Base-by-base conservation (phyloP, 371 early-diverging fungal genomes). In the Entomophthora muscae region DNA sequence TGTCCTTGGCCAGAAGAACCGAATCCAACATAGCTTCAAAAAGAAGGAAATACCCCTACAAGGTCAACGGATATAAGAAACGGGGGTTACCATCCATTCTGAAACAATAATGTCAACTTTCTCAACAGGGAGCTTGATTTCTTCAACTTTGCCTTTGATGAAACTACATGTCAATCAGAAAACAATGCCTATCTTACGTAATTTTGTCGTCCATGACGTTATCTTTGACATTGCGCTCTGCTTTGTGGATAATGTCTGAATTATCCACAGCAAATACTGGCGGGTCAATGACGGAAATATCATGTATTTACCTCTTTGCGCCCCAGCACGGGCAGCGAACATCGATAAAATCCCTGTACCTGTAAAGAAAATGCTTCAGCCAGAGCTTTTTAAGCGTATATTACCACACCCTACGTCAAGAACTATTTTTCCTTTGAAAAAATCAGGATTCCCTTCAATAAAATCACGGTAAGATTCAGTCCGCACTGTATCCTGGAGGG, bases 21-120 rank as follows among this genome's bases (percentile, higher is more conserved):
- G 90, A 89, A 73, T 90, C 89, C 63, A 91, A 73, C 92, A 91
- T 91, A 67, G 88, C 83, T 77, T 91, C 90, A 71, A 86, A 90
- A 54, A 90, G 73, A 56, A 89, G 75, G 66, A 86, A 88, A 72
- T 91, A 91, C 0, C 92, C 92, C 64, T 64, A 53, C 23, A 23
- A 53, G 7, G 27, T 61, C 31, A 30, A 2, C n/a, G 22, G 24
- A 1, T 17, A 53, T 52, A 29, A 53, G 22, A 3, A 23, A n/a
- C n/a, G n/a, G 2, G 24, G 10, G 7, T 30, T 64, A 64, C 64
- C 92, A 91, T 91, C 92, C 92, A 91, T 69, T 91, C 92, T 0
- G 88, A 87, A 51, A 91, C 80, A 64, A 91, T 90, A 57, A 91
- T 89, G 70, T 91, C 92, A 28, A 89, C 89, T 67, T 88, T 79